Percentiles rank a stretch among this genome's conserved stretches.
Conservation (phyloP, 164 flowering plant species). For the Tinospora cordifolia region DNA sequence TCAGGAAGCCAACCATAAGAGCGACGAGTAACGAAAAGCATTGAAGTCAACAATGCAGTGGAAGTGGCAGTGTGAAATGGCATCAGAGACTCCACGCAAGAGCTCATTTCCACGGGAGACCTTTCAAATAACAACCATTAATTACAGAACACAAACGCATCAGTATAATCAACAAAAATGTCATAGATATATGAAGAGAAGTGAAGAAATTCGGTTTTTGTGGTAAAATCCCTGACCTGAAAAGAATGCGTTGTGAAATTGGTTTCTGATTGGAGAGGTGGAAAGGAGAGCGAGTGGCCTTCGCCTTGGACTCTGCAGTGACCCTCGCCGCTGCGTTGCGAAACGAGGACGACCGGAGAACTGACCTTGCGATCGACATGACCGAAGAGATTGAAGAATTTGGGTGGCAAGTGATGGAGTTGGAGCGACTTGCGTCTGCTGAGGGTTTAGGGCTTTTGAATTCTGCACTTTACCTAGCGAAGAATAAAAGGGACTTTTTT, state of each 20-base stretch:
- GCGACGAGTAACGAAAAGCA: conserved; percentile 56
- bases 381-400: not conserved
- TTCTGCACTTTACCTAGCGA: too few species aligned
- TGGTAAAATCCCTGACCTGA: conserved; percentile 31
- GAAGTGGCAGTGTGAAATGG: conserved; percentile 83
- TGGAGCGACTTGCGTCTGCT: not conserved
- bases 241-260: conserved; percentile 35
- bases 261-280: conserved; percentile 37
- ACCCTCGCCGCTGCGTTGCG: conserved; percentile 31
- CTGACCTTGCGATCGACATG: conserved; percentile 22
- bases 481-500: too few species aligned
- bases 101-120: conserved; percentile 58
- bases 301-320: conserved; percentile 18
- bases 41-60: conserved; percentile 68
- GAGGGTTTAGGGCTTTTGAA: too few species aligned
- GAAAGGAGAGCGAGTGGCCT: conserved; percentile 32
- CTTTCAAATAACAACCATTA: not conserved
- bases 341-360: conserved; percentile 39
- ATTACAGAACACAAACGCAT: not conserved
- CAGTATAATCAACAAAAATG: not conserved
- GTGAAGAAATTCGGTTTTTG: too few species aligned
- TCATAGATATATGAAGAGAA: too few species aligned
- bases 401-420: not conserved
- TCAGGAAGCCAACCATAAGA: conserved; percentile 58
- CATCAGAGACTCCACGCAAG: conserved; percentile 56